phyloP scores from a whole-genome alignment of 2,329 filamentous ascomycete species.

The Alternaria gansuensis region DNA sequence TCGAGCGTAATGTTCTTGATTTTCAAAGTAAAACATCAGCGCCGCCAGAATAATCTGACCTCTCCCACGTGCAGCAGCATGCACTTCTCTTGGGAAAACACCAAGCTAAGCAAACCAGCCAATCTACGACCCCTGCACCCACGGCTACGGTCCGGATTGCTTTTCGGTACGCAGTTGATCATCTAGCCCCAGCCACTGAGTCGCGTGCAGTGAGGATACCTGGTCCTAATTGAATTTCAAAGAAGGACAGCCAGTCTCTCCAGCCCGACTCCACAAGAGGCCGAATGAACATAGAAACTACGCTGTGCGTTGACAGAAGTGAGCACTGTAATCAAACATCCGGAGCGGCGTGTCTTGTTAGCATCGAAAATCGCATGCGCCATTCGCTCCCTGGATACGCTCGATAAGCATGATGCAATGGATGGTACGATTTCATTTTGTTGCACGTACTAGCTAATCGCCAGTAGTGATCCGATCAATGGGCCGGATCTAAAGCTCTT shows the following conservation, averaged over 20 bases:
- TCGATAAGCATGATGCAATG: too few relatives aligned
- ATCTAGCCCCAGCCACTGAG: slow-evolving; percentile 5
- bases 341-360: not conserved
- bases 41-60: not conserved
- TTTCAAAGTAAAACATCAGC: not conserved
- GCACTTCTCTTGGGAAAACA: not conserved
- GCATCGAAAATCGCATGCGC: not conserved
- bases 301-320: not conserved
- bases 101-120: not conserved
- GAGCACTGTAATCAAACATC: not conserved
- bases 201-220: not conserved
- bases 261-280: too few relatives aligned
- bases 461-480: not conserved
- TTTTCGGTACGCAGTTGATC: not conserved
- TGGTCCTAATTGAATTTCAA: not conserved
- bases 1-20: rapidly evolving
- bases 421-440: not conserved
- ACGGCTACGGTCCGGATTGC: slow-evolving; percentile 2
- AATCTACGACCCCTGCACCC: not conserved
- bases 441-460: not conserved
- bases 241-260: too few relatives aligned
- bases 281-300: too few relatives aligned
- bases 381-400: not conserved
- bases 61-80: not conserved
- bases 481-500: not conserved